Evolutionary conservation across 2,329 filamentous ascomycete genomes (phyloP).

Genomic region (Dothistroma pini): DNA sequence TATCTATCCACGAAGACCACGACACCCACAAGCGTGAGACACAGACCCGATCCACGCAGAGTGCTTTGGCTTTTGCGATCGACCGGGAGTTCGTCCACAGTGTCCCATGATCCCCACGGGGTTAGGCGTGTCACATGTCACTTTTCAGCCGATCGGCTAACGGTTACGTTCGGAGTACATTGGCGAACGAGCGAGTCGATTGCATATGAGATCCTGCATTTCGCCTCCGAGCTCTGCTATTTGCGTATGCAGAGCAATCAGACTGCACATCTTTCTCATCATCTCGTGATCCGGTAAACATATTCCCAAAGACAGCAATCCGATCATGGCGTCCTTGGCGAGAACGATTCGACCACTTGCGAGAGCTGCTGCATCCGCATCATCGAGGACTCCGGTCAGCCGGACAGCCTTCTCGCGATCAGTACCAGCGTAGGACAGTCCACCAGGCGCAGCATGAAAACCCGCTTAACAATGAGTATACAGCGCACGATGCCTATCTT

Average conservation of each 20-base stretch:
- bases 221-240: neutral
- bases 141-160: conserved; percentile 3
- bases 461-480: neutral
- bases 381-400: conserved; percentile 18
- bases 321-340: conserved; percentile 32
- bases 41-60: neutral
- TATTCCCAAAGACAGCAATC: neutral
- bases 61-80: neutral
- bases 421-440: conserved; percentile 15
- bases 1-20: neutral
- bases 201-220: neutral
- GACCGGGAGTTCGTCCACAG: neutral
- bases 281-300: neutral
- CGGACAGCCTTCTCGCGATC: conserved; percentile 19
- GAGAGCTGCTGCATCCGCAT: conserved; percentile 27
- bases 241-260: neutral
- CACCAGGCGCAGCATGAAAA: neutral
- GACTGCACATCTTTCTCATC: neutral
- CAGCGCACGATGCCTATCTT: conserved; percentile 42
- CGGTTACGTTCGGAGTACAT: conserved; percentile 1
- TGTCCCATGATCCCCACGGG: neutral
- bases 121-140: neutral
- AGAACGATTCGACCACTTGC: conserved; percentile 34
- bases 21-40: neutral
- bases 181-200: neutral